phyloP scores from a whole-genome alignment of 257 asterid species.

The Osmanthus fragrans region DNA sequence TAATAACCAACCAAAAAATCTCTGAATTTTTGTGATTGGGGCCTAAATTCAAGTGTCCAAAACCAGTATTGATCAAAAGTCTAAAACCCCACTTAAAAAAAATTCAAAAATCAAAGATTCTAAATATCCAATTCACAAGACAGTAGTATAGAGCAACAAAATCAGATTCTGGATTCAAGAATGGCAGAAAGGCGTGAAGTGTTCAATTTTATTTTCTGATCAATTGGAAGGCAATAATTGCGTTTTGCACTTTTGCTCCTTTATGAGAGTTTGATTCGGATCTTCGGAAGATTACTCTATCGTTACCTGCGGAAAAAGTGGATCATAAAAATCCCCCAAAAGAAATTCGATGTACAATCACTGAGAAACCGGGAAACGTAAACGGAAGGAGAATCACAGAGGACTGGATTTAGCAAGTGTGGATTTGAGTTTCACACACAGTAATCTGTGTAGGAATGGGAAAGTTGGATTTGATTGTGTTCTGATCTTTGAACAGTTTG shows the following conservation, averaged over 20 bases:
- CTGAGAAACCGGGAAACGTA: background rate
- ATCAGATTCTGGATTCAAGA: constrained; percentile 1
- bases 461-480: background rate
- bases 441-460: background rate
- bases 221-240: background rate
- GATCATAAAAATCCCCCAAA: constrained; percentile 22
- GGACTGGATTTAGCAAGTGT: background rate
- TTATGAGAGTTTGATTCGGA: constrained; percentile 20
- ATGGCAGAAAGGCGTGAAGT: background rate
- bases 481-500: background rate
- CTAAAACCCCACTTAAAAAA: constrained; percentile 12
- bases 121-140: constrained; percentile 8
- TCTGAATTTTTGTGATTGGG: background rate
- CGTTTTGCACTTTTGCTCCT: background rate
- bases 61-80: constrained; percentile 19
- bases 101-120: constrained; percentile 1
- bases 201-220: background rate
- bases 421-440: background rate
- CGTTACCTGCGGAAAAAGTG: constrained; percentile 22
- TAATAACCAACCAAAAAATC: background rate
- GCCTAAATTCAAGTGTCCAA: constrained; percentile 17
- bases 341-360: background rate
- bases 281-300: constrained; percentile 16
- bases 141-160: constrained; percentile 16
- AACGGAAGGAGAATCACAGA: constrained; percentile 3